phyloP scores from a whole-genome alignment of 2,329 filamentous ascomycete genomes.

The Pezicula neosporulosa region DNA sequence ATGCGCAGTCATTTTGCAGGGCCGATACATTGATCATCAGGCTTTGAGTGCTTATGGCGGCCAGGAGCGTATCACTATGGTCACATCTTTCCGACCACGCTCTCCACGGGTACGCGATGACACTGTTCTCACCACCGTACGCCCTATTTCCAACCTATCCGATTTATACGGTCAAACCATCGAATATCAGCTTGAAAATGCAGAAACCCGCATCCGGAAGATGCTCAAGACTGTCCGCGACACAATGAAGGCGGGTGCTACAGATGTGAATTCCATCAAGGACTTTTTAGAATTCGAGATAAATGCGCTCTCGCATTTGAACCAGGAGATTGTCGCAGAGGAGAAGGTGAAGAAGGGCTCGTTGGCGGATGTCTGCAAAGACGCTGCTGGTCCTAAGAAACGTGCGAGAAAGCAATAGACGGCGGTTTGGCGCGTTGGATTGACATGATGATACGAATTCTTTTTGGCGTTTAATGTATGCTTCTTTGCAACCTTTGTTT shows the following conservation, averaged over 20 bases:
- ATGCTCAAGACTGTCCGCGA: slow-evolving; percentile 31
- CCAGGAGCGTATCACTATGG: slow-evolving; percentile 42
- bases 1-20: slow-evolving; percentile 40
- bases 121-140: slow-evolving; percentile 32
- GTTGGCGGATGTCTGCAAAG: slow-evolving; percentile 22
- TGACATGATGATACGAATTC: slow-evolving; percentile 7
- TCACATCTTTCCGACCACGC: slow-evolving; percentile 40
- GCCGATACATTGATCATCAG: slow-evolving; percentile 41
- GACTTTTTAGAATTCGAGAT: slow-evolving; percentile 33
- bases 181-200: slow-evolving; percentile 35
- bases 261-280: slow-evolving; percentile 31
- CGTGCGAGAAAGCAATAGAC: slow-evolving; percentile 14
- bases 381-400: slow-evolving; percentile 17
- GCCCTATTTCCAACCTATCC: slow-evolving; percentile 32
- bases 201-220: slow-evolving; percentile 30
- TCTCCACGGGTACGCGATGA: slow-evolving; percentile 37
- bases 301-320: slow-evolving; percentile 23
- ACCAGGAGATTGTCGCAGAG: slow-evolving; percentile 30
- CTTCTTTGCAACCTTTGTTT: not conserved
- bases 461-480: slow-evolving; percentile 3
- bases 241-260: slow-evolving; percentile 29
- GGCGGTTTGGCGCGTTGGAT: not conserved
- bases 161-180: slow-evolving; percentile 35
- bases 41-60: slow-evolving; percentile 37
- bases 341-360: slow-evolving; percentile 22